Conservation (phyloP, 1,284 basidiomycete genomes). For the Puccinia coronata region DNA sequence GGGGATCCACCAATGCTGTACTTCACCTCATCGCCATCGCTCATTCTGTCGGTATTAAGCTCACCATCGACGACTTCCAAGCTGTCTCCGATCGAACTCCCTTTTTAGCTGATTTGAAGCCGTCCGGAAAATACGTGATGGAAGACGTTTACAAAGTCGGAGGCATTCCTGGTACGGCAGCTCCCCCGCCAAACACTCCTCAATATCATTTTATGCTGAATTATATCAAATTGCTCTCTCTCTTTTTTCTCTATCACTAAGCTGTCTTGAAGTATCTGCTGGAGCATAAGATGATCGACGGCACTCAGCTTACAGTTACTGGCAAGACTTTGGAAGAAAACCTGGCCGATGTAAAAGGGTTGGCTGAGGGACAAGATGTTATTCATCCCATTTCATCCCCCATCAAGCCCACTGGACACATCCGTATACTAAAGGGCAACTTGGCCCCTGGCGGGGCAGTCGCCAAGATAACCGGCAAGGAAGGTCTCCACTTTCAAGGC, state of each 20-base stretch:
- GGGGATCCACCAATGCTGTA: conserved; percentile 90
- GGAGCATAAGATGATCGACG: conserved; percentile 78
- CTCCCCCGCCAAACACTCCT: neutral
- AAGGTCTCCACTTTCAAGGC: conserved; percentile 82
- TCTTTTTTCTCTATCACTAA: neutral
- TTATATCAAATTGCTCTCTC: neutral
- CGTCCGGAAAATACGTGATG: conserved; percentile 86
- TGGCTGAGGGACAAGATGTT: conserved; percentile 70
- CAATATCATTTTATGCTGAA: neutral
- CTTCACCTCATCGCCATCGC: conserved; percentile 87
- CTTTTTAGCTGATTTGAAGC: conserved; percentile 86
- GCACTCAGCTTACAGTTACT: conserved; percentile 81
- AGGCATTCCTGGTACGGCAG: conserved; percentile 67
- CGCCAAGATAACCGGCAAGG: conserved; percentile 94
- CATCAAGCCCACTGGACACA: conserved; percentile 84
- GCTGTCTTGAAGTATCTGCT: conserved; percentile 79
- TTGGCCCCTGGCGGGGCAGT: conserved; percentile 74
- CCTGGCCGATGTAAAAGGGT: conserved; percentile 72
- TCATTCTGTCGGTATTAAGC: conserved; percentile 77
- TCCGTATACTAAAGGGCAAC: conserved; percentile 84
- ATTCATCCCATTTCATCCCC: conserved; percentile 79
- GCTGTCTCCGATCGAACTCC: conserved; percentile 78
- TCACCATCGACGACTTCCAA: conserved; percentile 84
- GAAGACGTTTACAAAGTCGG: conserved; percentile 85
- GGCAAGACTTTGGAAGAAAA: conserved; percentile 85